Conservation (phyloP, 1,139 yeast species). For the Ogataea hybrid region DNA sequence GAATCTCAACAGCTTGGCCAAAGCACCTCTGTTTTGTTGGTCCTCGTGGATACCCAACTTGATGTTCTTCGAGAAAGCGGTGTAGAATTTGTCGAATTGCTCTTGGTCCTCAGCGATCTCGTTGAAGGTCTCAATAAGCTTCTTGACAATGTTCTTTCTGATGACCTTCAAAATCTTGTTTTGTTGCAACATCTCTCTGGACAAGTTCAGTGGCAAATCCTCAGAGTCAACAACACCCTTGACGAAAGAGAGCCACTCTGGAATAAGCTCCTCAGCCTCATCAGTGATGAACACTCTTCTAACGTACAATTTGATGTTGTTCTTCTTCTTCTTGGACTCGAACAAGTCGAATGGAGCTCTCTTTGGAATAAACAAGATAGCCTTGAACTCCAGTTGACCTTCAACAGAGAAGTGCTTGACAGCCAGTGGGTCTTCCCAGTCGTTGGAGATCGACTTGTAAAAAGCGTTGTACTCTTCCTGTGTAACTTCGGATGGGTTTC, state of each 20-base stretch:
- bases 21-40: constrained; percentile 92
- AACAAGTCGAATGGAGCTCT: constrained; percentile 99
- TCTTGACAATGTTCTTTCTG: constrained; percentile 98
- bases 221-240: constrained; percentile 99
- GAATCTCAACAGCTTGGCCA: constrained; percentile 96
- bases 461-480: constrained; percentile 99
- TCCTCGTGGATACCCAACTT: constrained; percentile 99
- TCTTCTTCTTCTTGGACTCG: constrained; percentile 98
- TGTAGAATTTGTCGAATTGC: constrained; percentile 98
- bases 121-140: constrained; percentile 96
- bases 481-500: constrained; percentile 96
- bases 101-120: constrained; percentile 99
- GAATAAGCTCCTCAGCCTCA: constrained; percentile 98
- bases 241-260: constrained; percentile 98
- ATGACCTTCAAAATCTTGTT: constrained; percentile 99
- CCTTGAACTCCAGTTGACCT: constrained; percentile 99
- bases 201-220: constrained; percentile 99
- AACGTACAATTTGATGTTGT: constrained; percentile 97
- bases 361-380: constrained; percentile 96
- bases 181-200: constrained; percentile 99
- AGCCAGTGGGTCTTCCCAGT: constrained; percentile 99
- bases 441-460: constrained; percentile 99
- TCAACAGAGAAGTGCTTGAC: constrained; percentile 99
- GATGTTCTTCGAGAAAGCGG: constrained; percentile 97
- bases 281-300: constrained; percentile 99